Percentiles rank a stretch among this genome's conserved stretches.
phyloP scores from a whole-genome alignment of 805 yeast species.

The Kazachstania taianensis region DNA sequence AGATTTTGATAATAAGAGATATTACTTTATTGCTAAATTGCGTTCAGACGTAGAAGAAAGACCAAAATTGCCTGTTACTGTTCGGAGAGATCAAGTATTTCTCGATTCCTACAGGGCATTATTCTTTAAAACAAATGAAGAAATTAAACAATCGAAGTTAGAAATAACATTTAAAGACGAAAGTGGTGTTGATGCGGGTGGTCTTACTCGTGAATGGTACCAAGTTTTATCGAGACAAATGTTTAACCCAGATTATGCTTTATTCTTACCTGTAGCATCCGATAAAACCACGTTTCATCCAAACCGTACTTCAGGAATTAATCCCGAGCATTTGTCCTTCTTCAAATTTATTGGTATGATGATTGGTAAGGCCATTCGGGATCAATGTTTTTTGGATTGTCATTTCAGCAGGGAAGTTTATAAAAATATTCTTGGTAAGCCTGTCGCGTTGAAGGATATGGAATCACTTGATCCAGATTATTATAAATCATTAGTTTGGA shows the following conservation, averaged over 20 bases:
- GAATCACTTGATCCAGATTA: constrained; percentile 88
- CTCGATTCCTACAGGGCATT: constrained; percentile 79
- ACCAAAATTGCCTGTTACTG: constrained; percentile 48
- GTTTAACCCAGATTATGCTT: constrained; percentile 91
- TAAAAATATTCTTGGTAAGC: constrained; percentile 68
- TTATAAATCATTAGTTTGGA: constrained; percentile 88
- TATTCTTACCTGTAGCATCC: constrained; percentile 82
- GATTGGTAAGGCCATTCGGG: constrained; percentile 89
- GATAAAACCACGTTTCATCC: constrained; percentile 95
- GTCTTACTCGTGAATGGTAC: constrained; percentile 95
- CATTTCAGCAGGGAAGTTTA: constrained; percentile 94
- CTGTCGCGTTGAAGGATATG: constrained; percentile 84
- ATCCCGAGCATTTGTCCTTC: constrained; percentile 86
- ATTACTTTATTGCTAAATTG: constrained; percentile 68
- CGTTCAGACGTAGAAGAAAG: constrained; percentile 39
- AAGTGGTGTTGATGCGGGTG: constrained; percentile 97
- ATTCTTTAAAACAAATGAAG: constrained; percentile 67
- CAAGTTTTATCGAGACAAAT: constrained; percentile 89
- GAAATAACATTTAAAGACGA: constrained; percentile 86
- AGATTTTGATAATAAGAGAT: constrained; percentile 89
- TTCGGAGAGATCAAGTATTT: constrained; percentile 84
- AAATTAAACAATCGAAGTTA: constrained; percentile 59
- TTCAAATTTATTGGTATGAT: constrained; percentile 91
- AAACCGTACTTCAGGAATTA: constrained; percentile 80
- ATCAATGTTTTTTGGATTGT: constrained; percentile 77